These are phyloP conservation scores for Ettlia oleoabundans DNA, from an alignment of 139 green algal species.

Conservation along the genomic window DNA sequence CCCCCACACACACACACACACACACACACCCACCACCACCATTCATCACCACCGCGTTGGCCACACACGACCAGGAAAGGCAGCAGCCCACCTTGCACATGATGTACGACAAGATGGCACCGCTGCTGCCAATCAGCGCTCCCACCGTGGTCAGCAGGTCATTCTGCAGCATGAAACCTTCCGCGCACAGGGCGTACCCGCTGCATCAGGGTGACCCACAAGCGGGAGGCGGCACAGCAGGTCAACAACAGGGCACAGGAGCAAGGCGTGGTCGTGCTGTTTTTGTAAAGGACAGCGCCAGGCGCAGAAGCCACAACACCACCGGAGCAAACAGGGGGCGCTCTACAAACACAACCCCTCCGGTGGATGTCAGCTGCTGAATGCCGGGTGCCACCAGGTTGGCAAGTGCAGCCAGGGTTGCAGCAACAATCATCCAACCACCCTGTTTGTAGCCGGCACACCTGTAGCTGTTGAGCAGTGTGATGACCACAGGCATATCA, in stretches of 20 bases:
- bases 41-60: no score
- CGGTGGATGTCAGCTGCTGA: no score
- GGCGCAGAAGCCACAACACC: no score
- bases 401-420: neutral
- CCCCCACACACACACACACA: no score
- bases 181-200: conserved; percentile 88
- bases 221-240: neutral
- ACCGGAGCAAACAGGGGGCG: no score
- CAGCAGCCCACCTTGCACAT: conserved; percentile 90
- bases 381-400: neutral
- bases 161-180: conserved; percentile 91
- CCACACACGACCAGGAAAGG: neutral
- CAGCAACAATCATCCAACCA: neutral
- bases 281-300: no score
- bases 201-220: neutral
- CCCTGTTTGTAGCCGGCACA: neutral
- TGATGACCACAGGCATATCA: conserved; percentile 95
- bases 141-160: conserved; percentile 84
- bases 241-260: neutral
- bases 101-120: conserved; percentile 91
- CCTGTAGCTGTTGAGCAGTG: conserved; percentile 87
- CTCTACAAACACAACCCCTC: no score
- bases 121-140: conserved; percentile 87
- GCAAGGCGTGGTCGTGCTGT: no score
- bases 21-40: no score